A percentile compares a stretch with the other conserved stretches of the same genome.
Conservation (phyloP, 2,329 filamentous ascomycete species). For the Sarocladium strictum region DNA sequence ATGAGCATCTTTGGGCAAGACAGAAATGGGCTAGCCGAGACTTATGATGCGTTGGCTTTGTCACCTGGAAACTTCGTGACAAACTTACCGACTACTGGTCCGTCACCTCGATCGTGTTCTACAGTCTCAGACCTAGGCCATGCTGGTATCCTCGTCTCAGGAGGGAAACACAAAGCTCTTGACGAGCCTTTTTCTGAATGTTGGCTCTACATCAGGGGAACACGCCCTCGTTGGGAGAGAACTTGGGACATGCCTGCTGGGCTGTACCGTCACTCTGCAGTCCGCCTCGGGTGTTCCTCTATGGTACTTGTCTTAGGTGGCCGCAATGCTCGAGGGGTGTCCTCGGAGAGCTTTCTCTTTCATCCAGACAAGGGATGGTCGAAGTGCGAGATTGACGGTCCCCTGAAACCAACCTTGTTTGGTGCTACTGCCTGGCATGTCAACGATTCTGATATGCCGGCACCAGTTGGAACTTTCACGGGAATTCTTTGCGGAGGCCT, state of each 20-base stretch:
- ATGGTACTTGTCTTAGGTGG: slow-evolving; percentile 57
- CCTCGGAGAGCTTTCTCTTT: slow-evolving; percentile 49
- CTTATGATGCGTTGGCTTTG: slow-evolving; percentile 44
- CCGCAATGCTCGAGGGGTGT: slow-evolving; percentile 42
- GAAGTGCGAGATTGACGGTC: slow-evolving; percentile 31
- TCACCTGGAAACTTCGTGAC: slow-evolving; percentile 14
- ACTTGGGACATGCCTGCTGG: slow-evolving; percentile 61
- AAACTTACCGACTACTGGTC: slow-evolving; percentile 24
- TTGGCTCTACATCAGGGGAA: slow-evolving; percentile 60
- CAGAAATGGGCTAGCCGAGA: slow-evolving; percentile 36
- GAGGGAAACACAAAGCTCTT: slow-evolving; percentile 68
- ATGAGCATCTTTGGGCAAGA: slow-evolving; percentile 39
- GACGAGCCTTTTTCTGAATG: slow-evolving; percentile 63
- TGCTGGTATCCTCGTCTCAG: slow-evolving; percentile 58
- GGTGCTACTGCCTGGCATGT: slow-evolving; percentile 33
- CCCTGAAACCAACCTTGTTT: slow-evolving; percentile 32
- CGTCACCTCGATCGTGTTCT: slow-evolving; percentile 60
- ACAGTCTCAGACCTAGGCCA: slow-evolving; percentile 61
- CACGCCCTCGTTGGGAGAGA: slow-evolving; percentile 51
- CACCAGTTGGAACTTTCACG: slow-evolving; percentile 27
- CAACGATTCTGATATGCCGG: slow-evolving; percentile 14
- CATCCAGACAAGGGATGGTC: slow-evolving; percentile 41
- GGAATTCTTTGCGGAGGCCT: slow-evolving; percentile 73
- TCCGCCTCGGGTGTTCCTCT: slow-evolving; percentile 41
- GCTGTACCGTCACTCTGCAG: slow-evolving; percentile 69